Percentiles rank a stretch among this genome's conserved stretches.
These are phyloP conservation scores for Arabis alpina DNA, from an alignment of 345 rosid species.

Conservation along the genomic window DNA sequence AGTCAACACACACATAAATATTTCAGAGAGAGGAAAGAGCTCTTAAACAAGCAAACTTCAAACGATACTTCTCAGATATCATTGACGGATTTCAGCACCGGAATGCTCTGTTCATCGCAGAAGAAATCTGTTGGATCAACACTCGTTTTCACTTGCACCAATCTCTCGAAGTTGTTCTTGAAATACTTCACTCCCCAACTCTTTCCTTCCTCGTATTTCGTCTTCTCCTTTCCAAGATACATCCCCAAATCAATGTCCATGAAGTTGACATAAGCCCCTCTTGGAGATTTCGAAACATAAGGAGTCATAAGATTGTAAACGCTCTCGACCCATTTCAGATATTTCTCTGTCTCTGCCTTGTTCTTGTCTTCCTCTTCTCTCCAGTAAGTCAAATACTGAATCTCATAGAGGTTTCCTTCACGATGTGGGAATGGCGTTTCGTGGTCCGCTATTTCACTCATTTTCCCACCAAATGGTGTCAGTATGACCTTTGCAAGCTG, in stretches of 20 bases:
- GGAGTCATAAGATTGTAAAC: conserved; percentile 54
- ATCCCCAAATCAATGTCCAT: conserved; percentile 61
- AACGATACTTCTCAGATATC: not conserved
- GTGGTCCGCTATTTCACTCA: conserved; percentile 49
- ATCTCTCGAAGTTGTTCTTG: conserved; percentile 46
- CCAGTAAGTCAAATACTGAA: conserved; percentile 50
- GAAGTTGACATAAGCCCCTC: conserved; percentile 52
- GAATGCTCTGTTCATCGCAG: conserved; percentile 6
- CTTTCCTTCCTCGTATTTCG: conserved; percentile 41
- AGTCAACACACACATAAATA: not conserved
- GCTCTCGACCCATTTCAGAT: conserved; percentile 38
- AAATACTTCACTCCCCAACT: conserved; percentile 55
- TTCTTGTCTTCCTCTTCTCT: conserved; percentile 36
- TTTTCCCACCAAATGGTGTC: conserved; percentile 66
- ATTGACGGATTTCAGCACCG: not conserved
- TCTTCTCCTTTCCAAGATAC: conserved; percentile 20
- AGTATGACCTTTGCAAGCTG: conserved; percentile 34
- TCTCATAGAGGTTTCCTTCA: conserved; percentile 51
- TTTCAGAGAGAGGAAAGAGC: not conserved
- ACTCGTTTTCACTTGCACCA: not conserved
- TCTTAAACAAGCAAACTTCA: not conserved
- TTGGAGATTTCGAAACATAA: conserved; percentile 65
- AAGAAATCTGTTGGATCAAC: not conserved
- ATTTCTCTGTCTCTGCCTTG: conserved; percentile 26
- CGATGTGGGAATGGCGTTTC: conserved; percentile 63